phyloP scores from a whole-genome alignment of 2,329 filamentous ascomycete species.

The Ascocoryne sarcoides region DNA sequence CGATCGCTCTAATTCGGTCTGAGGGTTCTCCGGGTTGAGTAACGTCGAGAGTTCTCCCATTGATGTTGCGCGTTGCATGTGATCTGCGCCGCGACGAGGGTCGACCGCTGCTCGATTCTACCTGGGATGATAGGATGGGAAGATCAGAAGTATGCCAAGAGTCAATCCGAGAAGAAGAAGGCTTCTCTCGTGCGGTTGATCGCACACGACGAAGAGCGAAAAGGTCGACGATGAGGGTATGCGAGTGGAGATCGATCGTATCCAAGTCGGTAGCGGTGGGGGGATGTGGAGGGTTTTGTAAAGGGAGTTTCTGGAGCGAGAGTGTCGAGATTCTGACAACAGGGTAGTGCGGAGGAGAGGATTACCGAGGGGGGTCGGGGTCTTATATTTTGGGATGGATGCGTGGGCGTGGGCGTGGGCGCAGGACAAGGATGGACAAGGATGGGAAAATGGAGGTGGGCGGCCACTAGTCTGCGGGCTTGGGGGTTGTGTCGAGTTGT shows the following conservation, averaged over 20 bases:
- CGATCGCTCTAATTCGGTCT: constrained; percentile 31
- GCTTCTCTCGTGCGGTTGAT: too few species aligned
- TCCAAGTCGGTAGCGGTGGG: neutral
- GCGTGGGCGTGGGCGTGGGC: constrained; percentile 1
- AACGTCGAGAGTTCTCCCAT: constrained; percentile 69
- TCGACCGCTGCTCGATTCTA: constrained; percentile 22
- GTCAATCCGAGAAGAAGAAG: too few species aligned
- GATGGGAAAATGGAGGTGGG: too few species aligned
- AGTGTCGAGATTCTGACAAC: constrained; percentile 10
- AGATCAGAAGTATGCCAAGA: too few species aligned
- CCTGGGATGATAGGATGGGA: constrained; percentile 1
- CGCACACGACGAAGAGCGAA: too few species aligned
- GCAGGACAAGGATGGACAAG: neutral
- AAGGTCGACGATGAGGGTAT: neutral
- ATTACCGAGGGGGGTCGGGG: constrained; percentile 18
- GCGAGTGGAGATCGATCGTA: neutral
- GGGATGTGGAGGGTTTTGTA: constrained; percentile 18
- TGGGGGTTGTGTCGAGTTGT: too few species aligned
- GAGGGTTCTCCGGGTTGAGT: constrained; percentile 59
- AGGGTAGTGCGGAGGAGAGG: constrained; percentile 15
- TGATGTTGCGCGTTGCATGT: constrained; percentile 68
- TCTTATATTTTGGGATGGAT: constrained; percentile 15
- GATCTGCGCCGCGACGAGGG: constrained; percentile 37
- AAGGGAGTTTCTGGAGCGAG: constrained; percentile 10
- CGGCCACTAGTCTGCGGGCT: constrained; percentile 3